Percentiles rank a stretch among this genome's conserved stretches.
These are phyloP conservation scores for Nitzschia sp. DNA, from an alignment of 108 stramenopile species.

Conservation along the genomic window DNA sequence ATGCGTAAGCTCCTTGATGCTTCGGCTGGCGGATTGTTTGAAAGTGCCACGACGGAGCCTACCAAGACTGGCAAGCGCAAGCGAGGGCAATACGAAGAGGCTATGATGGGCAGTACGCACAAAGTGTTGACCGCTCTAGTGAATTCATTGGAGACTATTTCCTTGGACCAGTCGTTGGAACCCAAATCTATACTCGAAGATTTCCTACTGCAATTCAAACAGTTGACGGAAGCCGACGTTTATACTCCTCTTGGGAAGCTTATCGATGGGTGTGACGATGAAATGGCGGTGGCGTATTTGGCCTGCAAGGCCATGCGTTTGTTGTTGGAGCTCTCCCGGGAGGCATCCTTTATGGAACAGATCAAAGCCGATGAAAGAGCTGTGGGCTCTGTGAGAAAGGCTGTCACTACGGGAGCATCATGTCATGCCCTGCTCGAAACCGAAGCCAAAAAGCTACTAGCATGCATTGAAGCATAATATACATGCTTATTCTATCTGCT, in stretches of 20 bases:
- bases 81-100: slow-evolving; percentile 8
- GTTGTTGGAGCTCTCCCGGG: not conserved
- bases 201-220: slow-evolving; percentile 7
- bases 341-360: slow-evolving; percentile 11
- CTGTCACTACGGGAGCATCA: slow-evolving; percentile 7
- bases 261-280: slow-evolving; percentile 11
- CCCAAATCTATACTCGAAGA: not conserved
- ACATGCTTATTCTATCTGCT: too few species aligned
- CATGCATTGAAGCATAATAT: not conserved
- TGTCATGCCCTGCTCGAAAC: slow-evolving; percentile 23
- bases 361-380: slow-evolving; percentile 11
- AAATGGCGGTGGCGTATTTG: slow-evolving; percentile 23
- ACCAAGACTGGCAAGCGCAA: slow-evolving; percentile 5
- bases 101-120: slow-evolving; percentile 11
- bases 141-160: slow-evolving; percentile 22
- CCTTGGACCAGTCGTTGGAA: not conserved
- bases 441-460: slow-evolving; percentile 14
- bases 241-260: slow-evolving; percentile 14
- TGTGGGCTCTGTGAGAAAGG: slow-evolving; percentile 12
- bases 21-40: too few species aligned
- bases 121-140: slow-evolving; percentile 13
- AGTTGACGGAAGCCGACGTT: slow-evolving; percentile 7
- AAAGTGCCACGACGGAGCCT: slow-evolving; percentile 11
- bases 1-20: not conserved
- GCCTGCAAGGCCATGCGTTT: slow-evolving; percentile 31